Percentiles rank a stretch among this genome's conserved stretches.
phyloP scores from a whole-genome alignment of 805 yeast species.

The Lipomyces mesembrius region DNA sequence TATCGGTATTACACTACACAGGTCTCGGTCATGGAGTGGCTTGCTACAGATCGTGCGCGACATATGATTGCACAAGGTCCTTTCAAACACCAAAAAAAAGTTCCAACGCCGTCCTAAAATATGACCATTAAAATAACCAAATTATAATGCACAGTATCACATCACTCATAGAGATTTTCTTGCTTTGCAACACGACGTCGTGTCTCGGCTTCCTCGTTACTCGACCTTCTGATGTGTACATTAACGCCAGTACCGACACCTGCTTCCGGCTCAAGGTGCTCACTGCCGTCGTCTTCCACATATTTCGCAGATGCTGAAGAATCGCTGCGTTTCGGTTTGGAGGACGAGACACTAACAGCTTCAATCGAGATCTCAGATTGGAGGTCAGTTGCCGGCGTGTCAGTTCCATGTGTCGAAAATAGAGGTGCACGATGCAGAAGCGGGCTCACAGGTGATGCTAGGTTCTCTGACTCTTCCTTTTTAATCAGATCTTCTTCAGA shows the following conservation, averaged over 20 bases:
- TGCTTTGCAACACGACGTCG: not conserved
- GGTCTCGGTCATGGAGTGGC: not conserved
- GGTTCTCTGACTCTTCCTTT: not conserved
- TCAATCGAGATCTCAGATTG: not conserved
- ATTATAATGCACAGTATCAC: not conserved
- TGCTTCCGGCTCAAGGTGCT: not conserved
- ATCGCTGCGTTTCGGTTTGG: not conserved
- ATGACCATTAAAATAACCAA: not conserved
- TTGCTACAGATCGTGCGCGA: not conserved
- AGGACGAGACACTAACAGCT: not conserved
- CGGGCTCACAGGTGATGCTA: not conserved
- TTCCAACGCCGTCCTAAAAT: not conserved
- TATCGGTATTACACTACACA: no score
- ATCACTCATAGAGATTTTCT: not conserved
- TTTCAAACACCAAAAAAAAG: not conserved
- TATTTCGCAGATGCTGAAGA: not conserved
- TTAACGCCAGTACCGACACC: not conserved
- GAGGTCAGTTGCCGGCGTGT: conserved; percentile 1
- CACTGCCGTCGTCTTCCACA: not conserved
- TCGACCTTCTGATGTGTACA: not conserved
- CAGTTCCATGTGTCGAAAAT: not conserved
- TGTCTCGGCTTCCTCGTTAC: not conserved
- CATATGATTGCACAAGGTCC: not conserved
- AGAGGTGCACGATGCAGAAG: not conserved
- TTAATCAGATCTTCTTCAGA: not conserved